Evolutionary conservation across 2,329 filamentous ascomycete species (phyloP).

Genomic region (Phaeosphaeria sp.): DNA sequence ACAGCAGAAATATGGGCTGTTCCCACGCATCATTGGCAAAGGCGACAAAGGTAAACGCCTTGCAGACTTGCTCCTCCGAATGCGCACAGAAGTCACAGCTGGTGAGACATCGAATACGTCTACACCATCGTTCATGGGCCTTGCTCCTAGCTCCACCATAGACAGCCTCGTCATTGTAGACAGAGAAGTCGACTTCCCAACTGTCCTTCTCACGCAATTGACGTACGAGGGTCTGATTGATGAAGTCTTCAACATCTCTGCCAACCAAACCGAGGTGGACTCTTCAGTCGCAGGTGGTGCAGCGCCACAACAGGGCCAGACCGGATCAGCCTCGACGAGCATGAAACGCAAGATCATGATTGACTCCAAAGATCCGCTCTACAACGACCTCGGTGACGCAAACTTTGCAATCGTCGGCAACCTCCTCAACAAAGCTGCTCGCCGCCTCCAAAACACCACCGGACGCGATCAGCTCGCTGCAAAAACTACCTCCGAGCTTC

Average conservation of each 20-base stretch:
- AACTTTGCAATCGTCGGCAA: slow-evolving; percentile 96
- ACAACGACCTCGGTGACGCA: slow-evolving; percentile 83
- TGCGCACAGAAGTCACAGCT: slow-evolving; percentile 87
- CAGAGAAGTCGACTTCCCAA: slow-evolving; percentile 92
- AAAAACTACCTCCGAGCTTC: slow-evolving; percentile 88
- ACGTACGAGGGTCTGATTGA: slow-evolving; percentile 97
- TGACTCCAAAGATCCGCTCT: slow-evolving; percentile 88
- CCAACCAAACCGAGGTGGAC: slow-evolving; percentile 93
- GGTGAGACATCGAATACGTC: slow-evolving; percentile 72
- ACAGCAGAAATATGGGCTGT: slow-evolving; percentile 89
- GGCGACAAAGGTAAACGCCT: slow-evolving; percentile 92
- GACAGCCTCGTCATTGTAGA: slow-evolving; percentile 96
- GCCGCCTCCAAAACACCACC: slow-evolving; percentile 84
- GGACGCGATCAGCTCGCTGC: slow-evolving; percentile 80
- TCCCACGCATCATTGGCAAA: slow-evolving; percentile 93
- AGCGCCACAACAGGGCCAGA: slow-evolving; percentile 64
- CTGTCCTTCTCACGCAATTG: slow-evolving; percentile 88
- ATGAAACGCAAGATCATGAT: slow-evolving; percentile 87
- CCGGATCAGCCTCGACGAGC: slow-evolving; percentile 54
- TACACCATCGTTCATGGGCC: slow-evolving; percentile 64
- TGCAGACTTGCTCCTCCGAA: slow-evolving; percentile 84
- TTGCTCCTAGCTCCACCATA: slow-evolving; percentile 84
- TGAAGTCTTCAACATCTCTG: slow-evolving; percentile 87
- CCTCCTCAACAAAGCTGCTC: slow-evolving; percentile 87
- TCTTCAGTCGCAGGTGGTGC: slow-evolving; percentile 84